These are phyloP conservation scores for Avena sativa DNA, from an alignment of 176 grass and related monocot genomes.

Conservation along the genomic window DNA sequence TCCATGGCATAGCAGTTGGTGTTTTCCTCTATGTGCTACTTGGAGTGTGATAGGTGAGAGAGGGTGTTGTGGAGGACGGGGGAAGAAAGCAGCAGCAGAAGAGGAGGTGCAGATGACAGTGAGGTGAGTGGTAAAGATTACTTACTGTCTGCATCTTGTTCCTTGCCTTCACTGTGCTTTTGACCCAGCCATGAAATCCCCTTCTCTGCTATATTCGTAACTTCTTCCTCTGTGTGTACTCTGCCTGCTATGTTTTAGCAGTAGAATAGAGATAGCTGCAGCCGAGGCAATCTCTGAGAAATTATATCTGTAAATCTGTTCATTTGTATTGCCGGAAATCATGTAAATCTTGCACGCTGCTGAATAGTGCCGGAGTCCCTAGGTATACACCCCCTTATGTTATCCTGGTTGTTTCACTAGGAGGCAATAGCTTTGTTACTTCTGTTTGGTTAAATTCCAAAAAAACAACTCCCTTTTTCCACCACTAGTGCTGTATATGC, in stretches of 20 bases:
- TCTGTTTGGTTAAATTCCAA: neutral
- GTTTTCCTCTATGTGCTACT: neutral
- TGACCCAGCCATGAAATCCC: neutral
- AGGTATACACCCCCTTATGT: neutral
- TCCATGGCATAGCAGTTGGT: neutral
- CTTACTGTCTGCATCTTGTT: neutral
- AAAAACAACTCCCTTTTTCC: neutral
- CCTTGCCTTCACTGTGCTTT: neutral
- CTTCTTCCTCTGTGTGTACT: neutral
- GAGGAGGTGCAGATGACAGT: neutral
- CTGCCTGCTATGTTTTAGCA: neutral
- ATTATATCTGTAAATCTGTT: neutral
- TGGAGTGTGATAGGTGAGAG: neutral
- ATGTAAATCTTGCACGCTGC: neutral
- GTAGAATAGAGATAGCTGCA: neutral
- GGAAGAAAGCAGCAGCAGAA: neutral
- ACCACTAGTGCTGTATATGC: neutral
- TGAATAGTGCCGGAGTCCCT: neutral
- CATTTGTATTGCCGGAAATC: neutral
- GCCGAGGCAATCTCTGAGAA: neutral
- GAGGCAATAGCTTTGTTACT: neutral
- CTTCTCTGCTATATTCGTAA: neutral
- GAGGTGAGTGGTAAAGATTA: neutral
- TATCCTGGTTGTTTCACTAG: neutral
- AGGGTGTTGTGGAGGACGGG: neutral